Evolutionary conservation across 1,284 basidiomycete species (phyloP).

Genomic region (Takashimella koratensis): DNA sequence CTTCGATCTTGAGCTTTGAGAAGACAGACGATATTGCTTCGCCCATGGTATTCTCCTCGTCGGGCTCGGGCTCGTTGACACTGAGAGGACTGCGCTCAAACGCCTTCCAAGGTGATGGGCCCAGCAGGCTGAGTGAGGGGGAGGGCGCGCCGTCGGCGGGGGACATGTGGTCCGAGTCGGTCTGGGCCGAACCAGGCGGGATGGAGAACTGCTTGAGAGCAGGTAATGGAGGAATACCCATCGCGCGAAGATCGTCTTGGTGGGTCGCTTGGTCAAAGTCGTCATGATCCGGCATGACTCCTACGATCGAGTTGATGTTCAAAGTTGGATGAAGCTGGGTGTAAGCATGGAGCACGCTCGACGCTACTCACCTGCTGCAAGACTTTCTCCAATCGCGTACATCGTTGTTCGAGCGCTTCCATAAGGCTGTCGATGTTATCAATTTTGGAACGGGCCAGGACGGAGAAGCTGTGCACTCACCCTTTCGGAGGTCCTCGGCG

Average conservation of each 20-base stretch:
- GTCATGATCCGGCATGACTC: constrained; percentile 64
- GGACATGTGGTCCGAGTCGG: not conserved
- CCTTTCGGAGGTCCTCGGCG: constrained; percentile 82
- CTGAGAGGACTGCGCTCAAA: constrained; percentile 32
- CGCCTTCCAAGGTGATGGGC: constrained; percentile 31
- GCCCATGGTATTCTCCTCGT: constrained; percentile 22
- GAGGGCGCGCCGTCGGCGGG: constrained; percentile 21
- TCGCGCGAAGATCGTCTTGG: constrained; percentile 26
- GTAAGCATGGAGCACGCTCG: not conserved
- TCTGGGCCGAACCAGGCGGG: not conserved
- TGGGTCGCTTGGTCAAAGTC: constrained; percentile 59
- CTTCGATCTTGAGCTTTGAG: constrained; percentile 31
- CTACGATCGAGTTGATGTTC: constrained; percentile 65
- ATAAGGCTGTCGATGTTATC: constrained; percentile 56
- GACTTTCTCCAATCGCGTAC: constrained; percentile 68
- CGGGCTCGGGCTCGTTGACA: constrained; percentile 19
- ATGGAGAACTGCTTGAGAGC: constrained; percentile 21
- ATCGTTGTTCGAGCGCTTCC: constrained; percentile 65
- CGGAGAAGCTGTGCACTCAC: constrained; percentile 53
- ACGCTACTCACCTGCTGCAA: constrained; percentile 55
- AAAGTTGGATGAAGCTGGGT: constrained; percentile 62
- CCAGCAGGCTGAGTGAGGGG: constrained; percentile 25
- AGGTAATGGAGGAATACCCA: constrained; percentile 41
- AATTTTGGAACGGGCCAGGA: no score
- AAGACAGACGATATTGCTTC: constrained; percentile 21